Percentiles rank a stretch among this genome's conserved stretches.
Evolutionary conservation across 2,329 filamentous ascomycete species (phyloP).

Genomic region (Sarocladiaceae sp.): DNA sequence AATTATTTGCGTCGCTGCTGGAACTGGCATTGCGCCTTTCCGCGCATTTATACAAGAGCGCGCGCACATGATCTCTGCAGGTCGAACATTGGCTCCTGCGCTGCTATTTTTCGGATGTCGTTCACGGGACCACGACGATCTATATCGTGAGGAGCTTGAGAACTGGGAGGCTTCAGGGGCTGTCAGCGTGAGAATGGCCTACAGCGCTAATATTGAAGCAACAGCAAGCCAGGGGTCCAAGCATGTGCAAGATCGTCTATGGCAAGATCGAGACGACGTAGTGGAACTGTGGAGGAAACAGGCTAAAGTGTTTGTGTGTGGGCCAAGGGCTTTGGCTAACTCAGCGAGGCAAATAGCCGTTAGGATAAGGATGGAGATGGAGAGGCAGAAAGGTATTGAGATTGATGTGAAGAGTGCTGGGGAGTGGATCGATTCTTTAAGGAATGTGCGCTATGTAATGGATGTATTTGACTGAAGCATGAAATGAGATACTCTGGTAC

Average conservation of each 20-base stretch:
- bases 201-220: conserved; percentile 31
- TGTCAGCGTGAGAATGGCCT: conserved; percentile 59
- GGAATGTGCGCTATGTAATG: not conserved
- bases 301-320: conserved; percentile 62
- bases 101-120: conserved; percentile 65
- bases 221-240: conserved; percentile 42
- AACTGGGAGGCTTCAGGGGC: conserved; percentile 57
- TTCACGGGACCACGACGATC: conserved; percentile 46
- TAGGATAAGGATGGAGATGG: not conserved
- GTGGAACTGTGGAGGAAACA: conserved; percentile 34
- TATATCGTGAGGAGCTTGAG: conserved; percentile 57
- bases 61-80: conserved; percentile 43
- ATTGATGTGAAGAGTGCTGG: not conserved
- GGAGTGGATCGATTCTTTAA: not conserved
- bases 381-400: not conserved
- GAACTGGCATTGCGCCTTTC: conserved; percentile 59
- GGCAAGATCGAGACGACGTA: conserved; percentile 30
- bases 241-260: conserved; percentile 43
- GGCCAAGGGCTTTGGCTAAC: conserved; percentile 39
- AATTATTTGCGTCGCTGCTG: conserved; percentile 48
- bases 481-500: too few species aligned
- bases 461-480: not conserved
- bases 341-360: not conserved
- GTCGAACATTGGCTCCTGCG: conserved; percentile 52
- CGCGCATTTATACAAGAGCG: conserved; percentile 61